Conservation (phyloP, 495 filamentous ascomycete species). For the Neurospora sublineolata region DNA sequence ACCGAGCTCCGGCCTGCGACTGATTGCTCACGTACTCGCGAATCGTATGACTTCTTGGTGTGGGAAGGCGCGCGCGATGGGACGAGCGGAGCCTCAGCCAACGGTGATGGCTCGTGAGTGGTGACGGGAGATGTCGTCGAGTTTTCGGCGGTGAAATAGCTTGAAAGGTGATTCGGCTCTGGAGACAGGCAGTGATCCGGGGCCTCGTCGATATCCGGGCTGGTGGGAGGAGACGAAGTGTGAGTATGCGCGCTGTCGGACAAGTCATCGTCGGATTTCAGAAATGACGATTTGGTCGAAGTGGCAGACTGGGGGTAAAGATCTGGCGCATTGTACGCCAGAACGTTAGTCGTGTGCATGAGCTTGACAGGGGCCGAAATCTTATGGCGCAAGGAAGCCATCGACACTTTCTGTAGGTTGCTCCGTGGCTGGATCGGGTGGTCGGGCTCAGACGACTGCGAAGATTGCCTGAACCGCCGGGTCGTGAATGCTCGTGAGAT, state of each 20-base stretch:
- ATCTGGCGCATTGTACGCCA: conserved; percentile 85
- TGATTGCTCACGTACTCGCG: conserved; percentile 55
- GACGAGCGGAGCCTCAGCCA: conserved; percentile 46
- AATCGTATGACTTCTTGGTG: conserved; percentile 55
- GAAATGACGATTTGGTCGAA: conserved; percentile 43
- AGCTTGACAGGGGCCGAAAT: conserved; percentile 84
- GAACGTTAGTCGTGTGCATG: conserved; percentile 89
- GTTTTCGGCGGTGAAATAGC: conserved; percentile 57
- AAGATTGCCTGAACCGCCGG: conserved; percentile 35
- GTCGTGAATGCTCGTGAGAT: conserved; percentile 60
- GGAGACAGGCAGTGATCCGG: conserved; percentile 45
- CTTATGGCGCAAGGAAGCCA: conserved; percentile 40
- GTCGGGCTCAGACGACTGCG: conserved; percentile 17
- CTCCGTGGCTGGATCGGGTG: conserved; percentile 30
- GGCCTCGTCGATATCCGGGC: conserved; percentile 61
- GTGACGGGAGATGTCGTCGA: conserved; percentile 25
- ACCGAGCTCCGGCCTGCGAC: conserved; percentile 35
- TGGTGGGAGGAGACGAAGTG: conserved; percentile 49
- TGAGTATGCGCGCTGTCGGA: conserved; percentile 51
- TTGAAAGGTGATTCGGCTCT: conserved; percentile 67
- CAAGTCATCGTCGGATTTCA: conserved; percentile 40
- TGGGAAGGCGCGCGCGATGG: conserved; percentile 71
- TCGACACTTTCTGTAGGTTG: conserved; percentile 31
- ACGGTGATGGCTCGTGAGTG: conserved; percentile 1
- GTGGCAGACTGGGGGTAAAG: conserved; percentile 45